These are phyloP conservation scores for Solanum bulbocastanum DNA, from an alignment of 257 asterid species.

Conservation along the genomic window DNA sequence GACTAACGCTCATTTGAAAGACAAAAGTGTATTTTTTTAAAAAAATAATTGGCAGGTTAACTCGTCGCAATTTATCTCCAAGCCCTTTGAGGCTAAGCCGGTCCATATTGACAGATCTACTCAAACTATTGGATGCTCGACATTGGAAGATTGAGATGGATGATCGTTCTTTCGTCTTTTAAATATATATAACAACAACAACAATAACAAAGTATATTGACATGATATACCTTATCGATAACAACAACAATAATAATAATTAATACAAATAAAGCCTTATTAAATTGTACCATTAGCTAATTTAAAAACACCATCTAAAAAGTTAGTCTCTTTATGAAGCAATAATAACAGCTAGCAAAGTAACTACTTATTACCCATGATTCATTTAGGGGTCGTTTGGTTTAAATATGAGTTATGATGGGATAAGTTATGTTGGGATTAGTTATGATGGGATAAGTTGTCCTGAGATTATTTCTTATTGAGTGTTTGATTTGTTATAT, in stretches of 20 bases:
- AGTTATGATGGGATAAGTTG: too few relatives aligned
- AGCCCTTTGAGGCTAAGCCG: neutral
- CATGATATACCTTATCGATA: neutral
- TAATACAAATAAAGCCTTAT: neutral
- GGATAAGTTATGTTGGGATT: too few relatives aligned
- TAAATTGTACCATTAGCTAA: neutral
- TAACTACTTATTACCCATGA: neutral
- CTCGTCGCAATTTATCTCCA: neutral
- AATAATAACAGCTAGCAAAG: neutral
- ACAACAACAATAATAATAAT: neutral
- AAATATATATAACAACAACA: neutral
- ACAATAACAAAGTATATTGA: neutral
- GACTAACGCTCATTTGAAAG: neutral
- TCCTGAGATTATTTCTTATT: too few relatives aligned
- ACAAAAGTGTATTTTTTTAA: neutral
- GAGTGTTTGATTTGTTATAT: too few relatives aligned
- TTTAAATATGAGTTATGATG: too few relatives aligned
- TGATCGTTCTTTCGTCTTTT: accelerated
- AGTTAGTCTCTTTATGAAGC: neutral
- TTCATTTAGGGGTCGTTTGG: too few relatives aligned
- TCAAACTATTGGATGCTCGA: neutral
- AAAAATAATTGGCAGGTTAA: neutral
- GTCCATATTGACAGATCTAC: neutral
- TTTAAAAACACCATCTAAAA: neutral
- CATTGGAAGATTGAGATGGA: neutral